Percentiles rank a stretch among this genome's conserved stretches.
These are phyloP conservation scores for Trichoderma gracile DNA, from an alignment of 2,329 filamentous ascomycete species.

Conservation along the genomic window DNA sequence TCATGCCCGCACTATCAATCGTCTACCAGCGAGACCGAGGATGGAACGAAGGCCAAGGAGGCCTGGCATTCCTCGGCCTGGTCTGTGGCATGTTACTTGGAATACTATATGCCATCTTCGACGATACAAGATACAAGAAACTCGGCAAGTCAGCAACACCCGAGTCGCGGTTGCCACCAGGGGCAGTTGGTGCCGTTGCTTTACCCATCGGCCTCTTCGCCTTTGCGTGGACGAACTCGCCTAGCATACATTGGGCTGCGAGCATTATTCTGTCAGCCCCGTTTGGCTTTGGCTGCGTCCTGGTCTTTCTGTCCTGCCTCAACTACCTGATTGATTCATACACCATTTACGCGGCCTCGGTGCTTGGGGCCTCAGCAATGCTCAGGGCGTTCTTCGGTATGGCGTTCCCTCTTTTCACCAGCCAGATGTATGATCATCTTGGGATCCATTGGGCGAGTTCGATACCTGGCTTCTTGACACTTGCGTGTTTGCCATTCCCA, in stretches of 20 bases:
- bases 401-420: background rate
- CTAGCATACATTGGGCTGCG: constrained; percentile 2
- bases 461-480: background rate
- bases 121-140: background rate
- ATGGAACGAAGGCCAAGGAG: constrained; percentile 53
- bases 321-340: constrained; percentile 2
- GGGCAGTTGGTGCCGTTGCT: background rate
- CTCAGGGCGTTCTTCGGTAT: constrained; percentile 9
- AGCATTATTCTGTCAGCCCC: constrained; percentile 8
- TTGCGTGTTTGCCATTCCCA: constrained; percentile 2
- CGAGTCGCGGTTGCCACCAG: background rate
- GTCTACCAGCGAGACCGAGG: constrained; percentile 56
- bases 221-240: constrained; percentile 2
- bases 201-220: background rate
- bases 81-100: constrained; percentile 7
- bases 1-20: constrained; percentile 52
- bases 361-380: constrained; percentile 5
- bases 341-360: constrained; percentile 5
- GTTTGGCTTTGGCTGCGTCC: background rate
- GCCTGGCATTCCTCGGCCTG: constrained; percentile 31
- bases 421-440: background rate
- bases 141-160: constrained; percentile 4
- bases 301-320: background rate
- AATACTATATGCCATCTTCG: background rate
- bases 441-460: background rate